Percentiles rank a stretch among this genome's conserved stretches.
Evolutionary conservation across 225 moss, liverwort and hornwort species (phyloP).

Genomic region (Marchantia paleacea): DNA sequence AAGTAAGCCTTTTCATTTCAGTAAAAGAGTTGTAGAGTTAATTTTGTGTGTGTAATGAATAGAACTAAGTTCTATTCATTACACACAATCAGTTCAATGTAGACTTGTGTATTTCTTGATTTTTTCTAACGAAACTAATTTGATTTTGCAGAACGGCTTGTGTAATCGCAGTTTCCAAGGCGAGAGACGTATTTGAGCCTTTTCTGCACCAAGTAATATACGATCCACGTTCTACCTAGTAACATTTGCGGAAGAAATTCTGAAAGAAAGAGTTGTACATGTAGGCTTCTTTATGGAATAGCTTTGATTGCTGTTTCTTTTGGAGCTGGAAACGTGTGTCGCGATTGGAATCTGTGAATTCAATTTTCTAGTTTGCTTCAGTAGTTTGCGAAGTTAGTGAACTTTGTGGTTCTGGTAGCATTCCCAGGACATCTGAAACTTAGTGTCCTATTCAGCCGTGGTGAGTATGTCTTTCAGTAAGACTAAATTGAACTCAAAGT

Average conservation of each 20-base stretch:
- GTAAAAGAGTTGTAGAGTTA: too few species aligned
- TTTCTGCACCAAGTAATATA: slow-evolving; percentile 81
- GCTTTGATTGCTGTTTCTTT: not conserved
- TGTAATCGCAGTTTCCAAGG: slow-evolving; percentile 99
- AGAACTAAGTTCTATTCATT: too few species aligned
- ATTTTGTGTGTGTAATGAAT: too few species aligned
- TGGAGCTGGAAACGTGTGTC: not conserved
- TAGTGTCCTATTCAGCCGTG: not conserved
- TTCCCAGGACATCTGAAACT: not conserved
- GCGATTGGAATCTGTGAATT: not conserved
- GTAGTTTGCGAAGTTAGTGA: not conserved
- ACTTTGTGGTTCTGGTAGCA: not conserved
- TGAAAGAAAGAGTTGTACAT: not conserved
- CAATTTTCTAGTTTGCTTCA: not conserved
- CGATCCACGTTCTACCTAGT: not conserved
- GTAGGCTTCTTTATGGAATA: not conserved
- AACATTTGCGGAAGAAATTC: not conserved
- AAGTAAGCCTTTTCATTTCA: too few species aligned
- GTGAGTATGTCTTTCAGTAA: not conserved
- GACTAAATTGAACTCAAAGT: not conserved
- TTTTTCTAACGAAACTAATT: not conserved
- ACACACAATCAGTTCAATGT: too few species aligned
- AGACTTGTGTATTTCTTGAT: too few species aligned
- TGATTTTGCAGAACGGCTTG: slow-evolving; percentile 83
- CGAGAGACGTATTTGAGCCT: slow-evolving; percentile 96